phyloP scores from a whole-genome alignment of 2,329 filamentous ascomycete species.

The Cordyceps cicadae region DNA sequence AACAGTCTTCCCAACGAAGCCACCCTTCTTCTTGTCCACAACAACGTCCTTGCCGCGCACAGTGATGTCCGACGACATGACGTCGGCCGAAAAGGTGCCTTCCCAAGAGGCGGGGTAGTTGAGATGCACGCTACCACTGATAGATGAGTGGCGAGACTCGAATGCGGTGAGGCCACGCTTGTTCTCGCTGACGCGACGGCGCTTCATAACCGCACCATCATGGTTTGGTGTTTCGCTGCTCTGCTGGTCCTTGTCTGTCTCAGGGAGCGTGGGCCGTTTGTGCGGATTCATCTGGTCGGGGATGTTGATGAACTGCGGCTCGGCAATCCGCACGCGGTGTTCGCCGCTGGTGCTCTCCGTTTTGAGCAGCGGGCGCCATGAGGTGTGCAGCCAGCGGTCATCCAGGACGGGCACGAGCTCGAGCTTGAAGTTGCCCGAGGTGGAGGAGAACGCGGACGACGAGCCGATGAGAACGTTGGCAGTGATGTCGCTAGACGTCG shows the following conservation, averaged over 20 bases:
- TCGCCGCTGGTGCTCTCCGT: conserved; percentile 38
- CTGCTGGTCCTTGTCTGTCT: conserved; percentile 11
- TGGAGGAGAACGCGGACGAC: conserved; percentile 26
- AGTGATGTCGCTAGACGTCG: conserved; percentile 35
- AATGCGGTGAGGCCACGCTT: conserved; percentile 27
- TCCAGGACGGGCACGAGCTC: conserved; percentile 37
- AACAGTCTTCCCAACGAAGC: conserved; percentile 27
- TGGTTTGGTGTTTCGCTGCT: no score
- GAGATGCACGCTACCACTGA: conserved; percentile 36
- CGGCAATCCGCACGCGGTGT: conserved; percentile 30
- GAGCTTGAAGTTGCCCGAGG: conserved; percentile 33
- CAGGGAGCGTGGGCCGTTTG: conserved; percentile 13
- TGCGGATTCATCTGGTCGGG: conserved; percentile 13
- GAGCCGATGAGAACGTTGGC: conserved; percentile 33
- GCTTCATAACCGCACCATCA: not conserved
- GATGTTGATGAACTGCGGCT: conserved; percentile 35
- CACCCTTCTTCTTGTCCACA: conserved; percentile 17
- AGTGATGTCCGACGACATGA: conserved; percentile 32
- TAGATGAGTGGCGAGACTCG: conserved; percentile 33
- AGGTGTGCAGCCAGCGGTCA: conserved; percentile 14
- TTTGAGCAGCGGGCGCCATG: conserved; percentile 23
- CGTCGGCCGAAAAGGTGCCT: conserved; percentile 33
- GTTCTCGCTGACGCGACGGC: not conserved
- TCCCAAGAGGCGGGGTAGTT: conserved; percentile 42
- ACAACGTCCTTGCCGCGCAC: conserved; percentile 36